Evolutionary conservation across 2,329 filamentous ascomycete species (phyloP).

Genomic region (Hypomyces perniciosus): DNA sequence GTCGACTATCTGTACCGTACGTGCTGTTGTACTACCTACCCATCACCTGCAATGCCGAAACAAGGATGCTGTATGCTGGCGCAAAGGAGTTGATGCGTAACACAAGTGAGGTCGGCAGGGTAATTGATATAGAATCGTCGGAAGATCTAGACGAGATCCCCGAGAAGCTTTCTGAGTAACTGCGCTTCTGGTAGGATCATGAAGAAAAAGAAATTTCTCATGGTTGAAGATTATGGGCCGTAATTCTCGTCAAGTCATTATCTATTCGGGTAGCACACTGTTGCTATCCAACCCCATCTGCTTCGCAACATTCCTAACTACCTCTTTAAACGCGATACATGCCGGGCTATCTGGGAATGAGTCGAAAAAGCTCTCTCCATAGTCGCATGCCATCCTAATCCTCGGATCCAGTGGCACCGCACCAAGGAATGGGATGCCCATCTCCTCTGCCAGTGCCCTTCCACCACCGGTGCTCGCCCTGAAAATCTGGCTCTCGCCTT

Average conservation of each 20-base stretch:
- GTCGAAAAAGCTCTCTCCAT: constrained; percentile 95
- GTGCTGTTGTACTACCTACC: constrained; percentile 94
- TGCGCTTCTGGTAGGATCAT: constrained; percentile 6
- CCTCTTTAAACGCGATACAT: constrained; percentile 70
- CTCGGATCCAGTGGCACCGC: constrained; percentile 86
- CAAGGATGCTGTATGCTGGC: constrained; percentile 90
- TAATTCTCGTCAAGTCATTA: constrained; percentile 13
- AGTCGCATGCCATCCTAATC: constrained; percentile 95
- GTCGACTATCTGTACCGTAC: constrained; percentile 83
- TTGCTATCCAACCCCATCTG: constrained; percentile 59
- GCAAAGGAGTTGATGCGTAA: constrained; percentile 95
- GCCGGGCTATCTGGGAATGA: constrained; percentile 90
- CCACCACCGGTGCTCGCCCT: constrained; percentile 86
- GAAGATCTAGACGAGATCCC: constrained; percentile 84
- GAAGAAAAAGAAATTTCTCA: constrained; percentile 7
- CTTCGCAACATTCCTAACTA: constrained; percentile 67
- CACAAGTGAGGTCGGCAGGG: constrained; percentile 79
- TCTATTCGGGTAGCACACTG: constrained; percentile 40
- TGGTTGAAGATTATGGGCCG: constrained; percentile 4
- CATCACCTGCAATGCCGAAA: constrained; percentile 78
- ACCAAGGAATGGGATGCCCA: constrained; percentile 82
- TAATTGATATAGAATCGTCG: constrained; percentile 75
- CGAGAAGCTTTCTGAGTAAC: constrained; percentile 44
- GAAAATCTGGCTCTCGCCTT: constrained; percentile 78
- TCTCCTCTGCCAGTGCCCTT: constrained; percentile 71